Conservation (phyloP, 352 stramenopile genomes). For the Elongisporangium senticosum region DNA sequence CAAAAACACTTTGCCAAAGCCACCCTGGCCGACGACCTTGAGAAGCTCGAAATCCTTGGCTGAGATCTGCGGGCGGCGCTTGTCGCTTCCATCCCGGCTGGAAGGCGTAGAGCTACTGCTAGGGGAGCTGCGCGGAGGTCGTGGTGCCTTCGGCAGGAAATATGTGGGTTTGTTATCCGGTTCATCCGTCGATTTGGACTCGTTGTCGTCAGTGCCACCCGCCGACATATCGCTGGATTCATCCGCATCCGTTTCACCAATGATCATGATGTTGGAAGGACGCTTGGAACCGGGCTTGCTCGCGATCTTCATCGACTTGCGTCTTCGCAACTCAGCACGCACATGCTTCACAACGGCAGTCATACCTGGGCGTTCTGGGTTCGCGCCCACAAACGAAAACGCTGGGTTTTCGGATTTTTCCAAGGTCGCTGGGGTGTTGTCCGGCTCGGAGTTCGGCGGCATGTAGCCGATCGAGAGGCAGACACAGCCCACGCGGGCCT, state of each 20-base stretch:
- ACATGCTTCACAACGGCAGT: slow-evolving; percentile 82
- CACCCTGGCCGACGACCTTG: slow-evolving; percentile 96
- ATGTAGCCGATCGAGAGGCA: slow-evolving; percentile 84
- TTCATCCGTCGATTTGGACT: background rate
- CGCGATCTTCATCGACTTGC: slow-evolving; percentile 23
- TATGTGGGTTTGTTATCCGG: background rate
- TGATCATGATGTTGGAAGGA: slow-evolving; percentile 79
- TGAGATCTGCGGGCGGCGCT: slow-evolving; percentile 38
- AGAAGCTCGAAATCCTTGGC: slow-evolving; percentile 95
- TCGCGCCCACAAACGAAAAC: slow-evolving; percentile 79
- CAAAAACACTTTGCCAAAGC: slow-evolving; percentile 97
- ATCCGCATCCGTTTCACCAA: slow-evolving; percentile 78
- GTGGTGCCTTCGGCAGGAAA: background rate
- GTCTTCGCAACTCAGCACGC: slow-evolving; percentile 47
- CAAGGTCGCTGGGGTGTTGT: slow-evolving; percentile 62
- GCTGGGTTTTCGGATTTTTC: slow-evolving; percentile 77
- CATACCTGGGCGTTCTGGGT: slow-evolving; percentile 75
- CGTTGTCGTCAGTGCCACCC: slow-evolving; percentile 13
- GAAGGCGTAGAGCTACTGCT: background rate
- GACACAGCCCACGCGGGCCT: slow-evolving; percentile 81
- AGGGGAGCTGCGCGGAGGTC: background rate
- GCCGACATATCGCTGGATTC: slow-evolving; percentile 69
- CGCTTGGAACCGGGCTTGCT: slow-evolving; percentile 20
- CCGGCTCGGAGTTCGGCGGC: slow-evolving; percentile 45
- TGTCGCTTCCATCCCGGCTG: background rate